phyloP scores from a whole-genome alignment of 805 yeast species.

The Saccharomycopsis selenospora region DNA sequence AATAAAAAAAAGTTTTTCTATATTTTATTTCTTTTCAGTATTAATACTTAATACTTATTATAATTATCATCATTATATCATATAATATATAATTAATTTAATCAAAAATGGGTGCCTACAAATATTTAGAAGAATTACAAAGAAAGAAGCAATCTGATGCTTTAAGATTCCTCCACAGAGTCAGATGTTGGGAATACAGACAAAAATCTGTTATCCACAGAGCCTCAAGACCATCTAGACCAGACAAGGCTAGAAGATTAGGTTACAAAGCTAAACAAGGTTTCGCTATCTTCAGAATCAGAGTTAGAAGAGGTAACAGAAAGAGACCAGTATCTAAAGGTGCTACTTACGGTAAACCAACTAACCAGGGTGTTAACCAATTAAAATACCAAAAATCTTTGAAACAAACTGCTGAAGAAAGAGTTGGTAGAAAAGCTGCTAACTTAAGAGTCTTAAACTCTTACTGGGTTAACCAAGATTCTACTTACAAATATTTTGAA shows the following conservation, averaged over 20 bases:
- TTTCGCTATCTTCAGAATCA: constrained; percentile 94
- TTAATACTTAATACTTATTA: constrained; percentile 7
- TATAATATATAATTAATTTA: neutral
- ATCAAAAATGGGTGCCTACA: constrained; percentile 95
- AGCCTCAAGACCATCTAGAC: constrained; percentile 97
- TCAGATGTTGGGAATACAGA: constrained; percentile 99
- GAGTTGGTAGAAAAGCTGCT: constrained; percentile 98
- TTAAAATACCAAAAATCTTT: constrained; percentile 98
- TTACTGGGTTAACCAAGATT: constrained; percentile 99
- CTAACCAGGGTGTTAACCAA: constrained; percentile 99
- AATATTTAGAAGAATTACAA: constrained; percentile 97
- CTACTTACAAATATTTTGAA: constrained; percentile 98
- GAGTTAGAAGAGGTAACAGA: constrained; percentile 99
- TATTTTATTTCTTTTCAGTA: too few species aligned
- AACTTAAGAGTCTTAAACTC: constrained; percentile 99
- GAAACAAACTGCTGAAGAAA: constrained; percentile 98
- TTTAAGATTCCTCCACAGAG: constrained; percentile 96
- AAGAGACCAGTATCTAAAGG: constrained; percentile 99
- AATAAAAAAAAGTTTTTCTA: too few species aligned
- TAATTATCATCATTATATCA: constrained; percentile 16
- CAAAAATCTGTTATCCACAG: constrained; percentile 98
- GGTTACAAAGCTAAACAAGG: constrained; percentile 99
- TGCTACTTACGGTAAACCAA: constrained; percentile 99
- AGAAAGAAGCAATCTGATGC: constrained; percentile 99
- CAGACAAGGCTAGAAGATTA: constrained; percentile 99